Evolutionary conservation across 2,329 filamentous ascomycete genomes (phyloP), one percentile per base, ranked within the genome.

Genomic region (Tolypocladium album): DNA sequence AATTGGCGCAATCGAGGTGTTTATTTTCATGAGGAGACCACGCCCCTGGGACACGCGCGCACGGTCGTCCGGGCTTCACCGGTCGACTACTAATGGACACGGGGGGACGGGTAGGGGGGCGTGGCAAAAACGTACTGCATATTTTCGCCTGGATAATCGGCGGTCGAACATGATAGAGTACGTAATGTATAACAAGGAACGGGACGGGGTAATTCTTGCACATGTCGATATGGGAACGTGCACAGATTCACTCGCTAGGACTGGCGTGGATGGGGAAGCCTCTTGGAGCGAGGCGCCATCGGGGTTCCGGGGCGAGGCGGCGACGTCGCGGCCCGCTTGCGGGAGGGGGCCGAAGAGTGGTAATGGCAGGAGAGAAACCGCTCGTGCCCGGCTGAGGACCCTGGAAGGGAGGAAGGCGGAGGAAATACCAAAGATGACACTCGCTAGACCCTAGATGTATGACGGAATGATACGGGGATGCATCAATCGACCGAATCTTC

Each of bases 341-440:
- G 38, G 58, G 59, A n/a, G 60, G 55, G 59, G 62, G 47, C n/a
- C 39, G 40, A 13, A 36, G 6, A 17, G 17, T 20, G 55, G 2
- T 45, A 34, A 34, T 58, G 40, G 27, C 56, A 20, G 11, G 50
- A 20, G 11, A 50, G 47, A 7, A 38, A 55, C 50, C 50, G 50
- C 22, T 34, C 11, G 55, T 50, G 43, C 43, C 22, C 43, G 8
- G 62, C 64, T 59, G 60, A 63, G 60, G 53, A 58, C 62, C 61
- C 60, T 61, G 62, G 62, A 55, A 58, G 58, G 58, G 63, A 59
- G 56, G 61, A 59, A 59, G 63, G 62, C 58, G 61, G 55, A 55
- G n/a, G 17, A 64, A 66, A 68, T 65, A 72, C 69, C 71, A 71
- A 73, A 72, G 71, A 73, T 72, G 70, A 69, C 72, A 71, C 72